These are phyloP conservation scores for Diplocarpon mali DNA, from an alignment of 2,329 filamentous ascomycete species.

Conservation along the genomic window DNA sequence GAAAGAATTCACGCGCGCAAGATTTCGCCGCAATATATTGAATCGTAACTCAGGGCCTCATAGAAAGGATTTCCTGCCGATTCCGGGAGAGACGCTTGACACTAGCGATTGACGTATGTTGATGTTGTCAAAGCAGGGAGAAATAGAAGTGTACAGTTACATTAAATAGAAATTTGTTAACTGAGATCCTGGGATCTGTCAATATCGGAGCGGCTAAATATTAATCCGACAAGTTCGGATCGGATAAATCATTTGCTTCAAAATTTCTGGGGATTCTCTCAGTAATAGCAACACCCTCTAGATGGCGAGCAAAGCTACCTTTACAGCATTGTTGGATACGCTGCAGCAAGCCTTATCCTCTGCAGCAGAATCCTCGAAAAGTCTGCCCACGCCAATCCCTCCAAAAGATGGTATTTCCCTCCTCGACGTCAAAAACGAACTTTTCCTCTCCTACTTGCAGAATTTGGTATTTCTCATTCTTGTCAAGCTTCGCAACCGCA, in stretches of 20 bases:
- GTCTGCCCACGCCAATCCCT: conserved; percentile 52
- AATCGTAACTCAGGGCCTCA: conserved; percentile 6
- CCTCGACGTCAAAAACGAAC: conserved; percentile 90
- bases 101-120: background rate
- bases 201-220: background rate
- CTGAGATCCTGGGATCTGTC: background rate
- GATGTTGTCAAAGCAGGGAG: no score
- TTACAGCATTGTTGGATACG: conserved; percentile 40
- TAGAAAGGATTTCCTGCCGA: background rate
- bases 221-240: conserved; percentile 1
- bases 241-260: background rate
- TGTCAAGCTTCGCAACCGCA: conserved; percentile 58
- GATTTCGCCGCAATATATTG: background rate
- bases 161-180: background rate
- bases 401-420: conserved; percentile 83
- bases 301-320: conserved; percentile 38
- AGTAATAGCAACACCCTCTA: background rate
- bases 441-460: conserved; percentile 93
- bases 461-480: conserved; percentile 84
- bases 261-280: conserved; percentile 2
- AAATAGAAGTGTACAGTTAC: no score
- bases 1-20: conserved; percentile 5
- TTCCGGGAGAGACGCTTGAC: background rate
- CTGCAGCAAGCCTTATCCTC: conserved; percentile 45
- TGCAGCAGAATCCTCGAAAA: conserved; percentile 56